A percentile compares a stretch with the other conserved stretches of the same genome.
phyloP scores from a whole-genome alignment of 2,329 filamentous ascomycete genomes.

The Aspergillus nomiae region DNA sequence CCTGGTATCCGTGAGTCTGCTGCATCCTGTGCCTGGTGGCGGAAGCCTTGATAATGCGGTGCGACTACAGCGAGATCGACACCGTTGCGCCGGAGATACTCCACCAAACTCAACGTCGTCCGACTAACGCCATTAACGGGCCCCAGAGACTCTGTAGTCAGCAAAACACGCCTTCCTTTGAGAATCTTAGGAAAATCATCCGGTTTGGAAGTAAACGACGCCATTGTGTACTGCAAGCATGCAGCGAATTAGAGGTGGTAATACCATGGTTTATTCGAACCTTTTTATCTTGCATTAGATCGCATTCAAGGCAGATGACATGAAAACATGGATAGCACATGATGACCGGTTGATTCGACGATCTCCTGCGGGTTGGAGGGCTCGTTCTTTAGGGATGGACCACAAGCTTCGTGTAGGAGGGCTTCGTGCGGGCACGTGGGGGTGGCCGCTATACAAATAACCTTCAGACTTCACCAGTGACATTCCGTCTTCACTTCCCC shows the following conservation, averaged over 20 bases:
- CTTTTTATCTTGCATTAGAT: not conserved
- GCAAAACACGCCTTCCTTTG: constrained; percentile 63
- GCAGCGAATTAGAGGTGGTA: not conserved
- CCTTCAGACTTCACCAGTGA: constrained; percentile 4
- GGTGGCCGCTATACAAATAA: not conserved
- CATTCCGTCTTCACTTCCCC: constrained; percentile 9
- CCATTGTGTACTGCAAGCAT: not conserved
- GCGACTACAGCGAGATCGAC: constrained; percentile 68
- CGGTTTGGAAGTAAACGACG: not conserved
- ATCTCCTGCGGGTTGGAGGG: constrained; percentile 10
- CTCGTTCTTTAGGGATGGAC: not conserved
- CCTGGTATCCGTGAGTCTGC: constrained; percentile 59
- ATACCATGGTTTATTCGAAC: not conserved
- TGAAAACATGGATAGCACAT: not conserved
- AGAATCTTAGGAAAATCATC: constrained; percentile 48
- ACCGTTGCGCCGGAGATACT: constrained; percentile 65
- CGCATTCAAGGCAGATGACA: not conserved
- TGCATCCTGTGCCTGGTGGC: not conserved
- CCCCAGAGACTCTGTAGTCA: constrained; percentile 72
- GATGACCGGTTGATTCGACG: not conserved
- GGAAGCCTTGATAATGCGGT: constrained; percentile 57
- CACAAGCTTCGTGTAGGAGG: constrained; percentile 2
- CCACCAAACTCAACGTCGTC: constrained; percentile 69
- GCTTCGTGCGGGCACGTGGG: constrained; percentile 14
- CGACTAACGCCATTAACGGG: constrained; percentile 74